Evolutionary conservation across 2,329 filamentous ascomycete species (phyloP), one percentile per base, ranked within the genome.

Genomic region (Endocalyx cinctus): DNA sequence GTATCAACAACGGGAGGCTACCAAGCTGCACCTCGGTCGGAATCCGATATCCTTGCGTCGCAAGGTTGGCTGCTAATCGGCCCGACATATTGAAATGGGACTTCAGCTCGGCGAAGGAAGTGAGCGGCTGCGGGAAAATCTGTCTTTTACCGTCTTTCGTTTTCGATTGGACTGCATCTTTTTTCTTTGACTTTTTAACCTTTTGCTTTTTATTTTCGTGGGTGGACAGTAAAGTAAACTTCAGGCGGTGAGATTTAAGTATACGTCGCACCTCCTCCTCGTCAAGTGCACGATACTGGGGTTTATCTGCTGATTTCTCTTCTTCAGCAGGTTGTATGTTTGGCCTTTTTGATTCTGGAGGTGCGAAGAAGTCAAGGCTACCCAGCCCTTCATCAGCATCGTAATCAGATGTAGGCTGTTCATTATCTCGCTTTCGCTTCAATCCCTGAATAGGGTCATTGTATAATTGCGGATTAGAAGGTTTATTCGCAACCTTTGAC

Each of bases 1-100:
- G 61, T 18, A 97, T 64, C 22, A 97, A 66, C 28, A 97, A 62
- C 17, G 92, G 90, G 43, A 98, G 62, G 50, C 82, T 83, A 4
- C 78, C 89, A 60, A 97, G 76, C 58, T 98, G 92, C 10, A 98
- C 89, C 61, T 97, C 90, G 0, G 92, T 98, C 10, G 92, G 92
- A 36, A 88, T 69, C 22, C 74, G 78, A 56, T 94, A 98, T 10
- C 85, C 87, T 62, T 97, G 87, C n/a, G 77, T 72, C 11, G 76
- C 69, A 18, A 98, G 68, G 52, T 98, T 98, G 39, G 84, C 77
- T 2, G 79, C 78, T 27, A 98, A 62, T 26, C 80, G 73, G 25
- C 73, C 68, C 4, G 87, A 84, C 26, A 96, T 77, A n/a, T 72
- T 74, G 61, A 90, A 94, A 27, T 69, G 69, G 19, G 70, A 67